Evolutionary conservation across 1,284 basidiomycete species (phyloP), one percentile per base, ranked within the genome.

Genomic region (Ustilago sp.): DNA sequence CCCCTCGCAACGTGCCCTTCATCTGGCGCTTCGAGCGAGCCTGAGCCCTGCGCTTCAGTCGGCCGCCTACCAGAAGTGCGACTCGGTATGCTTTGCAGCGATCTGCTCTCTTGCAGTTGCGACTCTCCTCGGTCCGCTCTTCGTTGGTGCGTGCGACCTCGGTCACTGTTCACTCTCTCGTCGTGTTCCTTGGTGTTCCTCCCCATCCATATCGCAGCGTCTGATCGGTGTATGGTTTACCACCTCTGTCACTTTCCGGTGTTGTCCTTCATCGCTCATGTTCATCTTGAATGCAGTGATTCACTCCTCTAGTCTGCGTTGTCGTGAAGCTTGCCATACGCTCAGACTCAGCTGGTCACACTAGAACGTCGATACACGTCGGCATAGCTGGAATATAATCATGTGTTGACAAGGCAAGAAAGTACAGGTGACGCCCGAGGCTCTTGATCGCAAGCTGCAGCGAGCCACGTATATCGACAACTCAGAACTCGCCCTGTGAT

Each of bases 21-120:
- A 12, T 43, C 36, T 66, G 58, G 63, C 38, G 51, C 63, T 66
- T 60, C 52, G 45, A 59, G 43, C 19, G 19, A 32, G 43, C 41
- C 43, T 66, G n/a, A 48, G 9, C 13, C 19, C 12, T 15, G 5
- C n/a, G 39, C 34, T 38, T 54, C 3, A 13, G 15, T 12, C 19
- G 52, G 6, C 35, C 8, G n/a, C 52, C 51, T 9, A 36, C 5
- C 34, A 36, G 8, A 17, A 13, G 7, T 38, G 13, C 6, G 19
- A 28, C 23, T 28, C 23, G 23, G 23, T 28, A 28, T 28, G 23
- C 2, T 28, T 28, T 28, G 3, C 23, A 28, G 39, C 11, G 11
- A 41, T 13, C 8, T 17, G 13, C 13, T 17, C 39, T 19, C n/a
- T 45, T 1, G 13, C 43, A 45, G 19, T 3, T 19, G 43, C n/a